Conservation (phyloP, 2,329 filamentous ascomycete genomes). For the Trematosphaeria pertusa region DNA sequence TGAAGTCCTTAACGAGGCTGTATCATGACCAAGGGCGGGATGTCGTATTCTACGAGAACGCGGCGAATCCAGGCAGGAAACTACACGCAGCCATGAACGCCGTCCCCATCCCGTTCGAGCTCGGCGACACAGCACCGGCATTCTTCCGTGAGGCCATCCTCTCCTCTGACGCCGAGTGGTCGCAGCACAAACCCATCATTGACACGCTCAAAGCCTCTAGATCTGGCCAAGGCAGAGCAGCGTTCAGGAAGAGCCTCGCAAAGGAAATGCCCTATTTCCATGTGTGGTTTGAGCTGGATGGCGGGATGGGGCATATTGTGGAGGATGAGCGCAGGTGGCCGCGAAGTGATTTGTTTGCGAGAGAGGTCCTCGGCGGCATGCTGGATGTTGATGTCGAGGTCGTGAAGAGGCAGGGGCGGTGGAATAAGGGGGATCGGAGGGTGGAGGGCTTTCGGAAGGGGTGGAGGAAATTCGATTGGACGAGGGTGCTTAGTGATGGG, state of each 20-base stretch:
- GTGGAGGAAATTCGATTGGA: slow-evolving; percentile 96
- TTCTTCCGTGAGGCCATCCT: slow-evolving; percentile 97
- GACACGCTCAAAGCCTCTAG: slow-evolving; percentile 74
- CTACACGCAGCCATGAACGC: slow-evolving; percentile 85
- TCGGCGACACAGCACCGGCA: slow-evolving; percentile 90
- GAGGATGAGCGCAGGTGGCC: slow-evolving; percentile 89
- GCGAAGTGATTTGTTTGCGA: slow-evolving; percentile 86
- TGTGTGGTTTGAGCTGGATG: slow-evolving; percentile 90
- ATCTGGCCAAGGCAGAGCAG: slow-evolving; percentile 76
- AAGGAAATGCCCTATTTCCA: slow-evolving; percentile 99
- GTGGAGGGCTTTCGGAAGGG: slow-evolving; percentile 80
- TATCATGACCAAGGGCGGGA: slow-evolving; percentile 93
- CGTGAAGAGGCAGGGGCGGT: slow-evolving; percentile 88
- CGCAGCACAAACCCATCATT: slow-evolving; percentile 92
- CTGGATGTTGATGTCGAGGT: slow-evolving; percentile 80
- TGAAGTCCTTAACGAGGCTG: slow-evolving; percentile 93
- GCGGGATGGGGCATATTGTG: slow-evolving; percentile 89
- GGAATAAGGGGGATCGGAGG: slow-evolving; percentile 73
- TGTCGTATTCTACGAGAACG: slow-evolving; percentile 98
- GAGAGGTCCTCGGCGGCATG: slow-evolving; percentile 93
- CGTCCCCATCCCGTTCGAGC: slow-evolving; percentile 85
- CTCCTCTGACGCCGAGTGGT: slow-evolving; percentile 88
- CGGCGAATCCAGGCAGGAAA: slow-evolving; percentile 77
- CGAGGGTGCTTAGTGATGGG: slow-evolving; percentile 64
- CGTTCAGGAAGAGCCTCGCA: slow-evolving; percentile 81